phyloP scores from a whole-genome alignment of 768 basidiomycete genomes.

The Butyriboletus loyo region DNA sequence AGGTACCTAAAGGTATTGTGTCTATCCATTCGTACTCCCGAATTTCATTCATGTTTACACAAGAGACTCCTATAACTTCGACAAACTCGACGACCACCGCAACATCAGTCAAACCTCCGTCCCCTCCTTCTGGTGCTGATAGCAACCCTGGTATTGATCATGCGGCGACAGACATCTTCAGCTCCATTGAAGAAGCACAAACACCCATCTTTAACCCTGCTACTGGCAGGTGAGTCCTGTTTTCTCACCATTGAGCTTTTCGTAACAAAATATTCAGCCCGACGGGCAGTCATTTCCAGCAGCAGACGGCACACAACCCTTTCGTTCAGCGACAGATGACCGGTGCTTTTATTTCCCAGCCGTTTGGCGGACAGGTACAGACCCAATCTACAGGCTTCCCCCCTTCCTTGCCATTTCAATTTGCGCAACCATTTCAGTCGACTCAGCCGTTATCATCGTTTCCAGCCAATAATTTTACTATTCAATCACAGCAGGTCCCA shows the following conservation, averaged over 20 bases:
- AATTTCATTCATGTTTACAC: slow-evolving; percentile 5
- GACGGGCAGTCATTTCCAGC: slow-evolving; percentile 49
- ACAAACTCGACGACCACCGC: slow-evolving; percentile 18
- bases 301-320: slow-evolving; percentile 67
- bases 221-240: slow-evolving; percentile 42
- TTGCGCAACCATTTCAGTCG: slow-evolving; percentile 21
- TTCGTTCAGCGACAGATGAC: slow-evolving; percentile 63
- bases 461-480: slow-evolving; percentile 22
- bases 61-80: slow-evolving; percentile 17
- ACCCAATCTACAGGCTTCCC: slow-evolving; percentile 58
- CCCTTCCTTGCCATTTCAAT: slow-evolving; percentile 43
- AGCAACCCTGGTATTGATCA: slow-evolving; percentile 41
- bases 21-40: no score
- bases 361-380: slow-evolving; percentile 42
- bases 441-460: slow-evolving; percentile 9
- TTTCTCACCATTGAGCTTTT: not conserved
- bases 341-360: slow-evolving; percentile 42
- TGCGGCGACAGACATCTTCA: slow-evolving; percentile 80
- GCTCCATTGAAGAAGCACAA: slow-evolving; percentile 80
- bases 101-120: slow-evolving; percentile 21
- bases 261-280: slow-evolving; percentile 38
- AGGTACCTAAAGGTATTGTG: slow-evolving; percentile 16
- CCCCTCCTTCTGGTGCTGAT: slow-evolving; percentile 22
- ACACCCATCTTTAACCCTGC: slow-evolving; percentile 68
- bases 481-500: slow-evolving; percentile 36